Conservation (phyloP, 768 basidiomycete genomes). For the Russula emetica region DNA sequence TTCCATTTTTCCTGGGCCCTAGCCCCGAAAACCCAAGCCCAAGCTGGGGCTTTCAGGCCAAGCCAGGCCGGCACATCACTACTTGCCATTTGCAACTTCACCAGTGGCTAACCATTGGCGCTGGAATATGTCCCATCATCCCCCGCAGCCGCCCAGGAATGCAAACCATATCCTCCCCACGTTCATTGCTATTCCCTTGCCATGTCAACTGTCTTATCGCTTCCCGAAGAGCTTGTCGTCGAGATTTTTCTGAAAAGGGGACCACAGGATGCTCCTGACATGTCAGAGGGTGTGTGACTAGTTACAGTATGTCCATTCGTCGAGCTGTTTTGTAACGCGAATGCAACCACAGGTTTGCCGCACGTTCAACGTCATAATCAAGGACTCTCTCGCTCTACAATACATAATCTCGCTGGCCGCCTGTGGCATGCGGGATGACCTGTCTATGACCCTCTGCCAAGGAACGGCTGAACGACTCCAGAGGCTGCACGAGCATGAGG, state of each 20-base stretch:
- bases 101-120: neutral
- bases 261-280: constrained; percentile 13
- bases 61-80: too few species aligned
- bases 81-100: too few species aligned
- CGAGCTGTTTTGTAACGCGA: neutral
- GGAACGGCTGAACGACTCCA: constrained; percentile 13
- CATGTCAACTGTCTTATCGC: constrained; percentile 18
- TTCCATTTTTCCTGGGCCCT: too few species aligned
- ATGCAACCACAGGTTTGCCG: constrained; percentile 11
- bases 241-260: constrained; percentile 16
- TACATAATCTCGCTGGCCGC: constrained; percentile 17
- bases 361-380: constrained; percentile 12
- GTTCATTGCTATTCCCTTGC: neutral
- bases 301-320: neutral
- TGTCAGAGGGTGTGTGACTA: constrained; percentile 10
- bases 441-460: neutral
- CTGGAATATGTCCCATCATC: constrained; percentile 5
- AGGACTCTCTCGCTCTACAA: constrained; percentile 13
- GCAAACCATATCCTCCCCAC: neutral
- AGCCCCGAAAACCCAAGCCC: too few species aligned
- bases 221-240: constrained; percentile 20
- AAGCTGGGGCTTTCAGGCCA: too few species aligned
- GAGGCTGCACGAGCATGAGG: constrained; percentile 16
- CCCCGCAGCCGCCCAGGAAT: constrained; percentile 8
- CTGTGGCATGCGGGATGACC: constrained; percentile 20